Percentiles rank a stretch among this genome's conserved stretches.
Evolutionary conservation across 2,329 filamentous ascomycete species (phyloP).

Genomic region (Fusarium subglutinans): DNA sequence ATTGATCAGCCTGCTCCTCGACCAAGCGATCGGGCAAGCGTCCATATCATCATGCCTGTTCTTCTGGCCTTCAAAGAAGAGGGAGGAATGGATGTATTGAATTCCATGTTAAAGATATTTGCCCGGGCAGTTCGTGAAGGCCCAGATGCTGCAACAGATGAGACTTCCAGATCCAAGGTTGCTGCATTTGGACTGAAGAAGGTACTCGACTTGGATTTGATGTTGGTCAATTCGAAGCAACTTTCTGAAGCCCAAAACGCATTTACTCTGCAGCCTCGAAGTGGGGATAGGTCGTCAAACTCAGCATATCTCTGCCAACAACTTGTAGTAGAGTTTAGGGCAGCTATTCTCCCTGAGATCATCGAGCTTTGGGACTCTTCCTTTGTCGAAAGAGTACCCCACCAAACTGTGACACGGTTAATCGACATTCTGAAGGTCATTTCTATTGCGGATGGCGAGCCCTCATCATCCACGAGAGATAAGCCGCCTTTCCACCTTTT

Average conservation of each 20-base stretch:
- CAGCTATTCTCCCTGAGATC: constrained; percentile 79
- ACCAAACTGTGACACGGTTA: constrained; percentile 78
- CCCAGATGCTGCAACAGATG: constrained; percentile 55
- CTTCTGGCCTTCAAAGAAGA: constrained; percentile 87
- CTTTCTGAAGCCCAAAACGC: constrained; percentile 78
- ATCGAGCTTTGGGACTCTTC: constrained; percentile 85
- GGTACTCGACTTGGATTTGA: constrained; percentile 82
- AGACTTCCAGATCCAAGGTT: constrained; percentile 58
- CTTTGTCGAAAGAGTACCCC: constrained; percentile 82
- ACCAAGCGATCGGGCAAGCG: constrained; percentile 58
- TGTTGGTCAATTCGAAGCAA: constrained; percentile 80
- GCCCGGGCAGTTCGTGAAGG: constrained; percentile 44
- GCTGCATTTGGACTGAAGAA: constrained; percentile 75
- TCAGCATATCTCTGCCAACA: constrained; percentile 67
- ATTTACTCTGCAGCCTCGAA: constrained; percentile 56
- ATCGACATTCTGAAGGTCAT: constrained; percentile 86
- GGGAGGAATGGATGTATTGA: constrained; percentile 78
- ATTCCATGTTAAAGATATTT: constrained; percentile 76
- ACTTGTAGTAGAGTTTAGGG: constrained; percentile 86
- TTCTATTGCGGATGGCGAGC: constrained; percentile 79
- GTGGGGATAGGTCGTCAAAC: constrained; percentile 52
- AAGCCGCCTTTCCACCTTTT: constrained; percentile 57
- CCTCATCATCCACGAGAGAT: constrained; percentile 68
- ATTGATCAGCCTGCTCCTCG: constrained; percentile 68
- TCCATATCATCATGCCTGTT: constrained; percentile 76